These are phyloP conservation scores for Phialophora tarda DNA, from an alignment of 2,329 filamentous ascomycete genomes.

Conservation along the genomic window DNA sequence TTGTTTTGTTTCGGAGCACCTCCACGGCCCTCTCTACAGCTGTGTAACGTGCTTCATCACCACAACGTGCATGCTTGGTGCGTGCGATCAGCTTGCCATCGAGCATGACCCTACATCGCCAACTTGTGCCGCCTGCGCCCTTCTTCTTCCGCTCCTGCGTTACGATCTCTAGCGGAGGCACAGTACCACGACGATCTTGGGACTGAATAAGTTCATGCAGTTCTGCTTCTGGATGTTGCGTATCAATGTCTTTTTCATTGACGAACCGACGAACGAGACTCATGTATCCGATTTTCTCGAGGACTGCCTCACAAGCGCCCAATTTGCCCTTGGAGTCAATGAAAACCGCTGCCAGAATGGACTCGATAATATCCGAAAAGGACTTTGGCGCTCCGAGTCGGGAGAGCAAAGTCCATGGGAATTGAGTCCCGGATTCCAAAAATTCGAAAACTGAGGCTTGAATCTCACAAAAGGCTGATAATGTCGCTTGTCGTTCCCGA, in stretches of 20 bases:
- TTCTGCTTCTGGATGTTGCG: slow-evolving; percentile 19
- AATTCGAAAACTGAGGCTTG: slow-evolving; percentile 57
- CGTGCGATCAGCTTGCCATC: slow-evolving; percentile 20
- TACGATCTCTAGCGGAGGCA: neutral
- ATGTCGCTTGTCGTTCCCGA: slow-evolving; percentile 16
- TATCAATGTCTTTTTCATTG: slow-evolving; percentile 25
- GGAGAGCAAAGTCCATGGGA: slow-evolving; percentile 78
- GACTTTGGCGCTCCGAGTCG: slow-evolving; percentile 73
- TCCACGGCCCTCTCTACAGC: slow-evolving; percentile 31
- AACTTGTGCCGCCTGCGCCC: slow-evolving; percentile 2
- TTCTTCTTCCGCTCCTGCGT: slow-evolving; percentile 10
- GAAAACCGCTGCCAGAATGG: slow-evolving; percentile 79
- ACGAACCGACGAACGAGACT: slow-evolving; percentile 36
- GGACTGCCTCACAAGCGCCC: slow-evolving; percentile 63
- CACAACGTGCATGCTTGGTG: slow-evolving; percentile 23
- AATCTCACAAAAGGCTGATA: slow-evolving; percentile 52
- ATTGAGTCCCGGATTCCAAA: slow-evolving; percentile 59
- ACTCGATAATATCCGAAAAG: slow-evolving; percentile 83
- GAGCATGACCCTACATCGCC: slow-evolving; percentile 29
- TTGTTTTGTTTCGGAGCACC: slow-evolving; percentile 10
- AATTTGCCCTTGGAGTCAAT: slow-evolving; percentile 73
- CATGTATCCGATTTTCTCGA: slow-evolving; percentile 67
- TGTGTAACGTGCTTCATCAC: slow-evolving; percentile 31
- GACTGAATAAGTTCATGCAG: slow-evolving; percentile 4
- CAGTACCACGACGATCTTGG: neutral